phyloP scores from a whole-genome alignment of 345 rosid genomes.

The Heritiera fomes region DNA sequence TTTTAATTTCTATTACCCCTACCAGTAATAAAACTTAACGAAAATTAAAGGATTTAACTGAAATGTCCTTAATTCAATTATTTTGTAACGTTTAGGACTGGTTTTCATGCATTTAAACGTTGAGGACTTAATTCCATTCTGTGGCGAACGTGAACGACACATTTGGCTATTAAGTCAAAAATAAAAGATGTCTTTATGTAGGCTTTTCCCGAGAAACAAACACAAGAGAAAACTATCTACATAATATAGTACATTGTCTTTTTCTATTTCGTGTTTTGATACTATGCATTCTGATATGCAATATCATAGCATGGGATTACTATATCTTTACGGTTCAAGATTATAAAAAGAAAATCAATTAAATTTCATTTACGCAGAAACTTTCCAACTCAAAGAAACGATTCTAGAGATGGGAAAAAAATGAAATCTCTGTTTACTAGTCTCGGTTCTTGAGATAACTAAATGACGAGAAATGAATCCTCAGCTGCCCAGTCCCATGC shows the following conservation, averaged over 20 bases:
- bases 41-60: too few species aligned
- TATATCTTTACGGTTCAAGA: not conserved
- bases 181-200: too few species aligned
- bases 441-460: not conserved
- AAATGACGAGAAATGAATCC: not conserved
- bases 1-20: too few species aligned
- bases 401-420: not conserved
- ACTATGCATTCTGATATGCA: not conserved
- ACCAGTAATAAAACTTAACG: too few species aligned
- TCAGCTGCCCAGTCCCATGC: conserved; percentile 16
- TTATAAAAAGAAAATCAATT: not conserved
- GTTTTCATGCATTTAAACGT: too few species aligned
- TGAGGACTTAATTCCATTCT: too few species aligned
- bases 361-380: conserved; percentile 1
- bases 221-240: not conserved
- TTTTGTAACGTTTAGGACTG: too few species aligned
- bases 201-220: not conserved
- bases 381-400: not conserved
- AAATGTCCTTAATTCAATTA: too few species aligned
- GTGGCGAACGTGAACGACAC: too few species aligned
- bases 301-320: not conserved
- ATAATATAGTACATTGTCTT: not conserved
- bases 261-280: conserved; percentile 2
- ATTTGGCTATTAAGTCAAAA: too few species aligned
- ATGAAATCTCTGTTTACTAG: not conserved